These are phyloP conservation scores for Pseudotulostoma volvatum DNA, from an alignment of 495 filamentous ascomycete genomes.

Conservation along the genomic window DNA sequence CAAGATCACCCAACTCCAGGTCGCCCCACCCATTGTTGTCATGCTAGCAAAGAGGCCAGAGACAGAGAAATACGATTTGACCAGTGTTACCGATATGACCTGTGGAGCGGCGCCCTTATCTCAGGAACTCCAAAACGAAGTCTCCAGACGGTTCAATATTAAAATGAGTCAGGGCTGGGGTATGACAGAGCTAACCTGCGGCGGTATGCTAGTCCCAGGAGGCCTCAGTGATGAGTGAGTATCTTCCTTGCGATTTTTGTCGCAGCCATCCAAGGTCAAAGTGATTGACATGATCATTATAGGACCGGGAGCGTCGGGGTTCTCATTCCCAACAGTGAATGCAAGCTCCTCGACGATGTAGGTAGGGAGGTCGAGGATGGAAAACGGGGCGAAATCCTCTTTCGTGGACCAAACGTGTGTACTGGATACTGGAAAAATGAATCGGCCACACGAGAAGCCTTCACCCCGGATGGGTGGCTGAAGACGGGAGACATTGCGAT, in stretches of 20 bases:
- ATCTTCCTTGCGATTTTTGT: no score
- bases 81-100: constrained; percentile 16
- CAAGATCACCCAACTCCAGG: constrained; percentile 26
- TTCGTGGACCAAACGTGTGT: constrained; percentile 23
- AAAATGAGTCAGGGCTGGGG: constrained; percentile 35
- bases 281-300: background rate
- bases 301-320: constrained; percentile 11
- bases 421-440: constrained; percentile 27
- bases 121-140: constrained; percentile 23
- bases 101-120: constrained; percentile 20
- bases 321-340: constrained; percentile 2
- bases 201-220: constrained; percentile 5
- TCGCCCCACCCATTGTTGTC: constrained; percentile 34
- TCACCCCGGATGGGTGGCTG: constrained; percentile 27
- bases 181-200: constrained; percentile 26
- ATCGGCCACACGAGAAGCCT: constrained; percentile 21
- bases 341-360: constrained; percentile 3
- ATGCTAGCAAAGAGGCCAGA: constrained; percentile 30
- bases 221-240: constrained; percentile 2
- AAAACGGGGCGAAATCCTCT: constrained; percentile 20
- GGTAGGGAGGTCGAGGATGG: constrained; percentile 7
- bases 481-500: constrained; percentile 26
- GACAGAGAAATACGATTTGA: constrained; percentile 25
- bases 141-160: constrained; percentile 23
- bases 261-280: no score